phyloP scores from a whole-genome alignment of 345 rosid species.

The Hibiscus trionum region DNA sequence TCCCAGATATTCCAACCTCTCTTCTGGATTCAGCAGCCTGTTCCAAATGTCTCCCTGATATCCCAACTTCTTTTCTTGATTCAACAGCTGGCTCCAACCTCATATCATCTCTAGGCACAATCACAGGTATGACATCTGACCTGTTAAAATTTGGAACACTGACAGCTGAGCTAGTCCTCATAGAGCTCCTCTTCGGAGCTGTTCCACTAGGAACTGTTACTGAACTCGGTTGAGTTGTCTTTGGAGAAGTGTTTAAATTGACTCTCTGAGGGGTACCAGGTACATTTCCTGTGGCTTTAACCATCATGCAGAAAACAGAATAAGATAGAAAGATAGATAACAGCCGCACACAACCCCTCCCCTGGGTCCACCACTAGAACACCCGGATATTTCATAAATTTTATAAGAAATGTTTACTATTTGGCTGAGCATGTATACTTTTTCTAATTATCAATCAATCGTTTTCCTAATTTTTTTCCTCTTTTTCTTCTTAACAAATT shows the following conservation, averaged over 20 bases:
- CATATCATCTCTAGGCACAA: constrained; percentile 68
- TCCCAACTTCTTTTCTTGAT: constrained; percentile 51
- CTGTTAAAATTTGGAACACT: constrained; percentile 47
- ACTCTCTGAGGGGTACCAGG: constrained; percentile 79
- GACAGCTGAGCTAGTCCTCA: constrained; percentile 35
- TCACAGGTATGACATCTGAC: constrained; percentile 68
- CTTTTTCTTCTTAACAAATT: background rate
- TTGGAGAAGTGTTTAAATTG: constrained; percentile 36
- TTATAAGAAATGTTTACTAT: background rate
- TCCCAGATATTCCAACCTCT: constrained; percentile 11
- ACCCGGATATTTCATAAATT: background rate
- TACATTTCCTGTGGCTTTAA: constrained; percentile 76
- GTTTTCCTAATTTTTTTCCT: background rate
- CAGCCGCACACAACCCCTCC: background rate
- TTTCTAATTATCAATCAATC: background rate
- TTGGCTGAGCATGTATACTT: background rate
- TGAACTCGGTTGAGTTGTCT: constrained; percentile 35
- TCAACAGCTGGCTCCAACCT: constrained; percentile 51
- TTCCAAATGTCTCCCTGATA: constrained; percentile 6
- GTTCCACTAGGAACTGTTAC: constrained; percentile 36
- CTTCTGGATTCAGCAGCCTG: constrained; percentile 7
- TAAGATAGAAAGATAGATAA: constrained; percentile 12
- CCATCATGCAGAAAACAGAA: constrained; percentile 28
- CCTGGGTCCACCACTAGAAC: background rate
- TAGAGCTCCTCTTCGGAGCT: constrained; percentile 44